Conservation (phyloP, 2,329 filamentous ascomycete species). For the Pseudogymnoascus sp. region DNA sequence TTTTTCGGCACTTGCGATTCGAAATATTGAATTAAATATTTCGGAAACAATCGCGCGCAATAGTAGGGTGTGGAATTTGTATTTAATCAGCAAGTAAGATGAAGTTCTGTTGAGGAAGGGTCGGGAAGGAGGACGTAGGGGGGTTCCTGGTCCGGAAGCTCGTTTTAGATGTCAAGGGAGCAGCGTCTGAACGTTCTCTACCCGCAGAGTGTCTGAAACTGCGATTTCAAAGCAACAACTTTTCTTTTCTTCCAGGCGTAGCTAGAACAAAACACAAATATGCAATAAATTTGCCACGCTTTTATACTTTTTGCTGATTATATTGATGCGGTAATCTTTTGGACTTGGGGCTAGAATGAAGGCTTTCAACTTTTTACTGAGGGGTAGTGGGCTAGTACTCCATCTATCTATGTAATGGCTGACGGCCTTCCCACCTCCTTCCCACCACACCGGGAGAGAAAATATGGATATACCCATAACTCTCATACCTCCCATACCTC, state of each 20-base stretch:
- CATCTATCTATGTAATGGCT: background rate
- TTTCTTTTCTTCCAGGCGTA: background rate
- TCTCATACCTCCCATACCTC: background rate
- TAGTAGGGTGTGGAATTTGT: background rate
- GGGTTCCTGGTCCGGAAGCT: background rate
- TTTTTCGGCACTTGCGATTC: background rate
- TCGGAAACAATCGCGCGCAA: background rate
- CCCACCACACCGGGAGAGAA: background rate
- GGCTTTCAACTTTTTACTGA: background rate
- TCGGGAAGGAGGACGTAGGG: background rate
- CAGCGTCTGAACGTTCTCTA: background rate
- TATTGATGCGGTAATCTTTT: background rate
- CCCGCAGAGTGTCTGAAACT: background rate
- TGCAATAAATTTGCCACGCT: background rate
- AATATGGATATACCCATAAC: background rate
- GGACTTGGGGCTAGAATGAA: background rate
- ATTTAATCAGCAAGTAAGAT: background rate
- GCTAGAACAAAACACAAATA: background rate
- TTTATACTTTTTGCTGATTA: background rate
- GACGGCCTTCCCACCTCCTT: background rate
- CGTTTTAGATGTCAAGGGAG: background rate
- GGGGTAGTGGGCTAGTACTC: background rate
- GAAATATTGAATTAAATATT: background rate
- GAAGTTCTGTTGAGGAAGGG: background rate
- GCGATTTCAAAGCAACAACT: background rate